phyloP scores from a whole-genome alignment of 2,329 filamentous ascomycete genomes.

The Diplodia corticola region DNA sequence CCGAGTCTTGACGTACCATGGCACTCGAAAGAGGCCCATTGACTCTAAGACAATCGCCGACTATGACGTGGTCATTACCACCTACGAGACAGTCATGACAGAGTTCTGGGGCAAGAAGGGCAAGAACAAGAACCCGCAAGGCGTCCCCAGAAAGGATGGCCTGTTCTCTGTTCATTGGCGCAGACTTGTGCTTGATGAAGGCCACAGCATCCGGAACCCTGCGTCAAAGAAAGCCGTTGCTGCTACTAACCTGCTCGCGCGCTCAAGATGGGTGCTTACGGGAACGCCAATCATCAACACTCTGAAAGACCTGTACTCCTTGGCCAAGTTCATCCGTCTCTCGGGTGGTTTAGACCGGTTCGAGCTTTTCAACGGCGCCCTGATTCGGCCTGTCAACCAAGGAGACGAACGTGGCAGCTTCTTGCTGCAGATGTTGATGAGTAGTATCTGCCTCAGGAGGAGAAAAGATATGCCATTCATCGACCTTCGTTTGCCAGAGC shows the following conservation, averaged over 20 bases:
- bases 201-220: constrained; percentile 78
- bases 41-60: constrained; percentile 61
- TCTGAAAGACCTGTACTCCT: constrained; percentile 72
- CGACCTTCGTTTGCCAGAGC: constrained; percentile 72
- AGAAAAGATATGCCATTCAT: constrained; percentile 77
- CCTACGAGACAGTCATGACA: constrained; percentile 66
- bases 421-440: constrained; percentile 72
- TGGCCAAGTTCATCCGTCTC: constrained; percentile 76
- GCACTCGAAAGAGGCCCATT: constrained; percentile 53
- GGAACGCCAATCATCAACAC: constrained; percentile 90
- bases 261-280: constrained; percentile 71
- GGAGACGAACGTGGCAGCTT: constrained; percentile 75
- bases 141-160: constrained; percentile 46
- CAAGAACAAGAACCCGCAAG: constrained; percentile 23
- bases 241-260: constrained; percentile 58
- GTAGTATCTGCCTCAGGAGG: constrained; percentile 77
- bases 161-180: constrained; percentile 63
- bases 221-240: constrained; percentile 62
- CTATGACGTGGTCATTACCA: constrained; percentile 77
- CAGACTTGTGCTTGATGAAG: constrained; percentile 78
- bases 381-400: constrained; percentile 43
- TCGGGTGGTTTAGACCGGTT: constrained; percentile 69
- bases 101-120: constrained; percentile 28
- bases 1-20: constrained; percentile 69
- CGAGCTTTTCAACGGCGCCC: constrained; percentile 64